These are phyloP conservation scores for Agrostemma githago DNA, from an alignment of 148 eudicot species.

Conservation along the genomic window DNA sequence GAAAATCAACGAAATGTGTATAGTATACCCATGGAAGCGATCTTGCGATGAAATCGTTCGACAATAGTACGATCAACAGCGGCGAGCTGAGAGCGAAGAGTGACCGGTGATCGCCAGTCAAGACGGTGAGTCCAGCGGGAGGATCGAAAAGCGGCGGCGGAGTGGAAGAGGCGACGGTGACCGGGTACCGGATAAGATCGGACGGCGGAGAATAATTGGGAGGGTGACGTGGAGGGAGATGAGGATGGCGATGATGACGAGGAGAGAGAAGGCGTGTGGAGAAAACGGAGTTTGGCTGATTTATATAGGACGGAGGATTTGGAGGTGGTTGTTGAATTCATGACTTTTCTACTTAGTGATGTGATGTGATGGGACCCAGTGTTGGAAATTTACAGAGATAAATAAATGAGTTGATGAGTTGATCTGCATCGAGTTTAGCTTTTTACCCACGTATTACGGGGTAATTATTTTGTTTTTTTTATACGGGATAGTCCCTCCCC, in stretches of 20 bases:
- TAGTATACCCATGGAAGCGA: conserved; percentile 73
- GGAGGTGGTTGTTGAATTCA: conserved; percentile 5
- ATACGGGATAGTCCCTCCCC: no score
- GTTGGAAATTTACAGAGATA: neutral
- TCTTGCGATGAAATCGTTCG: conserved; percentile 52
- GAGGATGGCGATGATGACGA: neutral
- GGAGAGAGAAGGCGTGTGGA: conserved; percentile 32
- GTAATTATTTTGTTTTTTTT: no score
- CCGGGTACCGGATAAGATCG: conserved; percentile 27
- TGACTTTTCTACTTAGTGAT: conserved; percentile 2
- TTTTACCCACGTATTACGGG: no score
- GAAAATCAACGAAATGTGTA: neutral
- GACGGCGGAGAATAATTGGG: conserved; percentile 6
- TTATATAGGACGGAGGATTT: conserved; percentile 5
- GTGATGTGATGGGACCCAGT: neutral
- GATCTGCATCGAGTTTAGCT: no score
- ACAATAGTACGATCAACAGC: conserved; percentile 42
- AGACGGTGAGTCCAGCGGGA: conserved; percentile 59
- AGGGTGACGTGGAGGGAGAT: neutral
- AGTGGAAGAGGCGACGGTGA: conserved; percentile 31
- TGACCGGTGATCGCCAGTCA: conserved; percentile 51
- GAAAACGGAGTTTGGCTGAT: conserved; percentile 37
- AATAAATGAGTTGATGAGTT: no score
- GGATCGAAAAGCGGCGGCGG: conserved; percentile 38
- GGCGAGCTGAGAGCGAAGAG: conserved; percentile 48